Evolutionary conservation across 2,329 filamentous ascomycete genomes (phyloP), one percentile per base, ranked within the genome.

Genomic region (Phialophora tarda): DNA sequence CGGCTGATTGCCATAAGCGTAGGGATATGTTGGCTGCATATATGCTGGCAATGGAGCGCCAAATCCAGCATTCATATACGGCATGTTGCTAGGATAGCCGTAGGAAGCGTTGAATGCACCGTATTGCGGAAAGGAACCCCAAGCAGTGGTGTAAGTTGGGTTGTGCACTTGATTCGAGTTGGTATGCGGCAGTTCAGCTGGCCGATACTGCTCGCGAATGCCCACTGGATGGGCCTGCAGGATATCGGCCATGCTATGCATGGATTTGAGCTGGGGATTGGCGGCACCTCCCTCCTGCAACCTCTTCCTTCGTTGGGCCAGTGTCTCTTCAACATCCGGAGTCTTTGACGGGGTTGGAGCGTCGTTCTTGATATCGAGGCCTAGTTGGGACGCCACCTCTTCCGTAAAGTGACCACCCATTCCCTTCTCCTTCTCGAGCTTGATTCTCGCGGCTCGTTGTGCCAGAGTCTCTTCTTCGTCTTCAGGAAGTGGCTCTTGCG

Each of bases 171-270:
- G 54, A 26, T 51, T 50, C 28, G 50, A 47, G 58, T 59, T 55
- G 23, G n/a, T 44, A 4, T 23, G 38, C 3, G 59, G 38, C 59
- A 50, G 61, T 21, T 41, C 53, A 23, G 61, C 68, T 65, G 48
- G 68, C 59, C 60, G 68, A 47, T 63, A 38, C 53, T 59, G 69
- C 23, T 55, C 53, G 12, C 53, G 53, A 26, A 41, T 47, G 34
- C 77, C 74, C 26, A 77, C 75, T 5, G 86, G 86, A 71, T 87
- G 84, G 1, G 82, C 81, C 65, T 84, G 79, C 10, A 90, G 82
- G 32, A 83, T 73, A 69, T 80, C 75, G 7, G 80, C 81, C 77
- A 83, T 81, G 69, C 80, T 84, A 50, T 77, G 78, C 65, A 80
- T 77, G 58, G 76, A 74, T 54, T 75, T 76, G 1, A 75, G 30